Conservation (phyloP, 2,329 filamentous ascomycete species). For the Blastomyces emzantsi region DNA sequence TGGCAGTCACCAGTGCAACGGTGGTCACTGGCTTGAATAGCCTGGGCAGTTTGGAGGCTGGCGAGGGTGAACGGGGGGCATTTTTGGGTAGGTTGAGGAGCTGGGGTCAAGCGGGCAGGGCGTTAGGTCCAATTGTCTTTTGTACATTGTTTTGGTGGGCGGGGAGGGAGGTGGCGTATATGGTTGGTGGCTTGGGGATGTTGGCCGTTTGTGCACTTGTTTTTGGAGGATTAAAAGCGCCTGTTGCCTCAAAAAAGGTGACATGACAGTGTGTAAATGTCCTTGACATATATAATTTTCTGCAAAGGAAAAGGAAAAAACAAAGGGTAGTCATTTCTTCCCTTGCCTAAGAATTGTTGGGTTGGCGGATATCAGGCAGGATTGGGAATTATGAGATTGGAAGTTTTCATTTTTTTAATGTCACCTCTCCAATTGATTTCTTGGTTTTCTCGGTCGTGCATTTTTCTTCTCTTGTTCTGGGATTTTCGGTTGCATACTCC, state of each 20-base stretch:
- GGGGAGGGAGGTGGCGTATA: slow-evolving; percentile 76
- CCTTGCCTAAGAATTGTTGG: not conserved
- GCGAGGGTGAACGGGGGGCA: slow-evolving; percentile 67
- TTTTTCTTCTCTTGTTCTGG: not conserved
- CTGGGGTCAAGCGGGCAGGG: slow-evolving; percentile 77
- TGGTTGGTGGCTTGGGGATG: slow-evolving; percentile 71
- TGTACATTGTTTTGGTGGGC: slow-evolving; percentile 99
- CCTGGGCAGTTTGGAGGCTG: slow-evolving; percentile 81
- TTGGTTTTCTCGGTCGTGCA: not conserved
- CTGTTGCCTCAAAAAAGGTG: slow-evolving; percentile 24
- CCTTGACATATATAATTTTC: not conserved
- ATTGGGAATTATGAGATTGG: not conserved
- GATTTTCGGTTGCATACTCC: not conserved
- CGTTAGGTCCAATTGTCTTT: slow-evolving; percentile 79
- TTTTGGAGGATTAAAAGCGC: slow-evolving; percentile 62
- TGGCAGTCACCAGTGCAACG: slow-evolving; percentile 86
- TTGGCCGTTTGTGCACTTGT: slow-evolving; percentile 61
- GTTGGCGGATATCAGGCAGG: not conserved
- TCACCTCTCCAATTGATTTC: not conserved
- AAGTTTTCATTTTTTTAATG: not conserved
- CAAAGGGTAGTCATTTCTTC: not conserved
- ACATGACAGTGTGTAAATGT: not conserved
- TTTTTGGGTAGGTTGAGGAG: slow-evolving; percentile 76
- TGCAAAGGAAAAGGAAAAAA: not conserved
- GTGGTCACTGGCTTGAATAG: slow-evolving; percentile 93